These are phyloP conservation scores for Euphorbia corollata DNA, from an alignment of 441 rosid species.

Conservation along the genomic window DNA sequence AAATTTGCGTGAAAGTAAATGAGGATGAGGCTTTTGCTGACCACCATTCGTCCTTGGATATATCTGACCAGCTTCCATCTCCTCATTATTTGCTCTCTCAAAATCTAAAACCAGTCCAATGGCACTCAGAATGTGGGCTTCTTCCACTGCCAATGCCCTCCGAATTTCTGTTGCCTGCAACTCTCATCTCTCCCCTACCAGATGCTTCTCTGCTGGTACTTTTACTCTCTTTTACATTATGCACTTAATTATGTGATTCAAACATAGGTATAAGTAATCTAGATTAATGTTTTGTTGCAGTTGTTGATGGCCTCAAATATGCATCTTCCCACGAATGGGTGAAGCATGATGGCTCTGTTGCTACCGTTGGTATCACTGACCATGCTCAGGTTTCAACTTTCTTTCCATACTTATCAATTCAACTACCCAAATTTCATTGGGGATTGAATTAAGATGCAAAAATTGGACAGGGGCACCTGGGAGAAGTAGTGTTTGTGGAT, in stretches of 20 bases:
- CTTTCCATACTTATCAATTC: no score
- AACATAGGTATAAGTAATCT: no score
- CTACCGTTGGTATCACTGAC: conserved; percentile 81
- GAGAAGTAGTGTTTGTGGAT: conserved; percentile 93
- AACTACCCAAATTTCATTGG: no score
- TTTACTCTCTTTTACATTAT: no score
- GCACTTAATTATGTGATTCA: no score
- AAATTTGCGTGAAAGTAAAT: neutral
- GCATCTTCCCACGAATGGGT: conserved; percentile 91
- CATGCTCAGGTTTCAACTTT: conserved; percentile 70
- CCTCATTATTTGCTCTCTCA: no score
- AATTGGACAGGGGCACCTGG: conserved; percentile 59
- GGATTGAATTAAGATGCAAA: no score
- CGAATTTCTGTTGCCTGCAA: conserved; percentile 49
- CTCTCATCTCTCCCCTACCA: conserved; percentile 13
- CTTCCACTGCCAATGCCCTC: conserved; percentile 86
- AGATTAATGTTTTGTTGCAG: conserved; percentile 24
- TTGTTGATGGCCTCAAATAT: conserved; percentile 85
- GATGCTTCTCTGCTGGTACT: conserved; percentile 80
- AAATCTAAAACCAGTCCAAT: conserved; percentile 31
- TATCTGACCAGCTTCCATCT: neutral
- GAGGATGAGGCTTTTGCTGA: conserved; percentile 71
- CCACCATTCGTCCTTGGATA: conserved; percentile 72
- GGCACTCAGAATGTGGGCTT: conserved; percentile 93
- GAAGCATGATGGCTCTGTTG: conserved; percentile 81